Percentiles rank a stretch among this genome's conserved stretches.
Conservation (phyloP, 2,329 filamentous ascomycete genomes). For the Xylariaceae sp. region DNA sequence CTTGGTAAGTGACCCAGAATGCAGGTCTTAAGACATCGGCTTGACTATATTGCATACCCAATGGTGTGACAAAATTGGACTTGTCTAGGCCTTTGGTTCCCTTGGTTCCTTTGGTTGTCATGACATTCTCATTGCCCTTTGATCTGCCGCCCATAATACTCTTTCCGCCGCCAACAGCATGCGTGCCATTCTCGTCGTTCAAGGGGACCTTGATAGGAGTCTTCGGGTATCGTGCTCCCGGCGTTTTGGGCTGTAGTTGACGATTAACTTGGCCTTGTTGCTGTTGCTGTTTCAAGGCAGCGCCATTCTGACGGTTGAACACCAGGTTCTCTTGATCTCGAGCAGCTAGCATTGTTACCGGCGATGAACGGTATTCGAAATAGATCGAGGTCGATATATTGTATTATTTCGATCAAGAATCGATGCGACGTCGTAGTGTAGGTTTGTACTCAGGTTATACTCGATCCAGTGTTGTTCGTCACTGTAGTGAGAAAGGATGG, state of each 20-base stretch:
- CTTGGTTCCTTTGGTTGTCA: constrained; percentile 52
- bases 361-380: constrained; percentile 5
- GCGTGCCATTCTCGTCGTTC: constrained; percentile 82
- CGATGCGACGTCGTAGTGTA: constrained; percentile 10
- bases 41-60: constrained; percentile 59
- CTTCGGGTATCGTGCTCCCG: constrained; percentile 74
- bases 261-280: constrained; percentile 48
- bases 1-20: no score
- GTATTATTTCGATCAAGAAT: neutral
- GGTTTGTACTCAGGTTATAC: constrained; percentile 2
- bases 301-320: constrained; percentile 71
- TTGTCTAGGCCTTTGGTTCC: constrained; percentile 49
- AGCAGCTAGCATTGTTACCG: constrained; percentile 69
- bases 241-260: constrained; percentile 72
- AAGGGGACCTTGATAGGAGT: constrained; percentile 77
- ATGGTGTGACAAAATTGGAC: constrained; percentile 75
- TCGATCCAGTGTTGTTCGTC: neutral
- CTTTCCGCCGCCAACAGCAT: constrained; percentile 61
- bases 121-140: constrained; percentile 59
- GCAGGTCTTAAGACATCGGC: neutral
- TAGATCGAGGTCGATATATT: neutral
- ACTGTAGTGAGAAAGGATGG: constrained; percentile 12
- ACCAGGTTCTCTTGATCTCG: constrained; percentile 88
- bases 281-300: constrained; percentile 71
- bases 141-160: constrained; percentile 57